phyloP scores from a whole-genome alignment of 306 rosid genomes.

The Vicia faba region DNA sequence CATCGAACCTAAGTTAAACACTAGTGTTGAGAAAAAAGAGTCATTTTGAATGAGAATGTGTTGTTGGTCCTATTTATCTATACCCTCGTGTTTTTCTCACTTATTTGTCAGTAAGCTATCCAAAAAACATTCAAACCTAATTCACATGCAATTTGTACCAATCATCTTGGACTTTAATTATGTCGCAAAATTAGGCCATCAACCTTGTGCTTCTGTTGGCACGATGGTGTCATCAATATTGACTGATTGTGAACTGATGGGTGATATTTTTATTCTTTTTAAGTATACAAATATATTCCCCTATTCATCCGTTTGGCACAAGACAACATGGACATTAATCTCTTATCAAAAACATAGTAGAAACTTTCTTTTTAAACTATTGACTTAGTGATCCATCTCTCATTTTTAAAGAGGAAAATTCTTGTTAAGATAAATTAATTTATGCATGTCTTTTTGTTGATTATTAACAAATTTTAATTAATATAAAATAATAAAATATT shows the following conservation, averaged over 20 bases:
- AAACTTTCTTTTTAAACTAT: no score
- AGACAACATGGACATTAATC: not conserved
- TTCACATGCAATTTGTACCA: conserved; percentile 3
- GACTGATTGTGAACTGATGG: not conserved
- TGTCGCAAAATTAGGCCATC: not conserved
- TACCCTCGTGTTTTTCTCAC: not conserved
- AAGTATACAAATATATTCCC: not conserved
- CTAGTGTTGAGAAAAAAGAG: no score
- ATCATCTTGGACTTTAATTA: not conserved
- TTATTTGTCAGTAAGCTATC: not conserved
- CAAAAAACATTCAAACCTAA: not conserved
- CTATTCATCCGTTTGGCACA: not conserved
- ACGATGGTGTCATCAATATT: not conserved
- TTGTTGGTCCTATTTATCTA: no score
- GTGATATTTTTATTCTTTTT: not conserved
- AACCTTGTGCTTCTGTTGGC: not conserved
- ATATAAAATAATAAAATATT: no score
- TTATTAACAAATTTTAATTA: no score
- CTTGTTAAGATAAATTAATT: no score
- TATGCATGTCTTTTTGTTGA: no score
- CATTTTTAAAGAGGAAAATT: no score
- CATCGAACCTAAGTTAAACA: no score
- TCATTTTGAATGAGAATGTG: no score
- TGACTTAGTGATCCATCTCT: no score
- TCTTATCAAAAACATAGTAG: no score